Conservation (phyloP, 495 filamentous ascomycete genomes). For the Penicillium ucsense region DNA sequence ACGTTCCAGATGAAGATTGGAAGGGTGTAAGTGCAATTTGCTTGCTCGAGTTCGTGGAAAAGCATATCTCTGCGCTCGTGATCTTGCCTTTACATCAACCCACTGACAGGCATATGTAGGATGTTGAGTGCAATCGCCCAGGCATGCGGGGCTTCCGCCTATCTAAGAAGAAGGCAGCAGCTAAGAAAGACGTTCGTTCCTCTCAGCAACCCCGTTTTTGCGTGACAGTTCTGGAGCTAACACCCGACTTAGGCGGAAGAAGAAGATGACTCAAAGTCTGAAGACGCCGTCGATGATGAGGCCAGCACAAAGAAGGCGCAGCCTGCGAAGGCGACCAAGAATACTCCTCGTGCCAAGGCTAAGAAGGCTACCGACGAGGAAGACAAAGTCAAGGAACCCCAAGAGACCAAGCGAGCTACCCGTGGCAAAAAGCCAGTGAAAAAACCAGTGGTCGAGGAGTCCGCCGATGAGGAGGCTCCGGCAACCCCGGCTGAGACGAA, state of each 20-base stretch:
- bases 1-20: constrained; percentile 72
- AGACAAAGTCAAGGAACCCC: background rate
- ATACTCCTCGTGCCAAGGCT: constrained; percentile 6
- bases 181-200: constrained; percentile 19
- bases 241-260: background rate
- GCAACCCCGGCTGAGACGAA: background rate
- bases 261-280: background rate
- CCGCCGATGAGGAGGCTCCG: constrained; percentile 2
- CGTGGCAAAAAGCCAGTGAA: background rate
- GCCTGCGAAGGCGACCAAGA: constrained; percentile 2
- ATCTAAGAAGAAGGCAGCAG: constrained; percentile 11
- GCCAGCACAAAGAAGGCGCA: background rate
- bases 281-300: background rate
- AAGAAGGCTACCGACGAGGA: constrained; percentile 3
- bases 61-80: too few species aligned
- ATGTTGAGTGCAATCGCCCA: constrained; percentile 57
- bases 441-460: constrained; percentile 6
- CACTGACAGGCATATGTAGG: constrained; percentile 30
- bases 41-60: too few species aligned
- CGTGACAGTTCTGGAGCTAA: background rate
- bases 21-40: constrained; percentile 49
- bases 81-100: too few species aligned
- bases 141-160: constrained; percentile 52
- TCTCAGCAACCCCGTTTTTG: background rate
- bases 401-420: background rate